Base-by-base conservation (phyloP, 2,329 filamentous ascomycete genomes). In the Aspergillus sergii region DNA sequence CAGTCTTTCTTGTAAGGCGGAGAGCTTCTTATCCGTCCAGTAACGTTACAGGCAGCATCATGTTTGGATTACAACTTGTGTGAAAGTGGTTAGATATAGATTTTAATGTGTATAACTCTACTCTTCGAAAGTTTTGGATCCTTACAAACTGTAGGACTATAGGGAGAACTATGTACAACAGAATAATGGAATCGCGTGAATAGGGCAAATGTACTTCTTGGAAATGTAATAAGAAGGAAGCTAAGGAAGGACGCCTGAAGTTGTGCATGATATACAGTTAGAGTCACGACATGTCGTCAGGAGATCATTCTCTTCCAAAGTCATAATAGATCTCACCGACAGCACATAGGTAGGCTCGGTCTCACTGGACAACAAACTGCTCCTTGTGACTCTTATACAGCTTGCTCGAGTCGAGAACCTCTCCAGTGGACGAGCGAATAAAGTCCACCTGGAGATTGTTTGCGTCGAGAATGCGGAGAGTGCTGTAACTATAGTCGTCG, bases 401-500 rank as follows among this genome's bases (percentile, higher is more conserved):
- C 26, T 75, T 76, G 12, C 81, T 82, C 10, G 77, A 74, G 69
- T 86, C 84, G 61, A 86, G 65, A 8, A 84, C 64, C 57, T 78
- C 76, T 1, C 84, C 85, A 0, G 81, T 86, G 1, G 77, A 69
- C 0, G 82, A 85, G 3, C 76, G 73, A 41, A 84, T 76, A 66
- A 88, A 87, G 12, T 85, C 79, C 4, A 88, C 78, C 68, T 80
- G 75, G 64, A 88, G 63, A 30, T 82, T 71, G 4, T 82, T 76
- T 58, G 67, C 70, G 68, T 85, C 80, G 58, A 80, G 53, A 32
- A 88, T 81, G 3, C 75, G 78, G 8, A 88, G 66, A 1, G 78
- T 80, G 3, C 81, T 82, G 67, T 85, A 87, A 67, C 80, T 82
- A 59, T 85, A 87, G 61, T 85, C 83, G 57, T 72, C 68, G 1